These are phyloP conservation scores for Ensete glaucum DNA, from an alignment of 176 grass and related monocot genomes.

Conservation along the genomic window DNA sequence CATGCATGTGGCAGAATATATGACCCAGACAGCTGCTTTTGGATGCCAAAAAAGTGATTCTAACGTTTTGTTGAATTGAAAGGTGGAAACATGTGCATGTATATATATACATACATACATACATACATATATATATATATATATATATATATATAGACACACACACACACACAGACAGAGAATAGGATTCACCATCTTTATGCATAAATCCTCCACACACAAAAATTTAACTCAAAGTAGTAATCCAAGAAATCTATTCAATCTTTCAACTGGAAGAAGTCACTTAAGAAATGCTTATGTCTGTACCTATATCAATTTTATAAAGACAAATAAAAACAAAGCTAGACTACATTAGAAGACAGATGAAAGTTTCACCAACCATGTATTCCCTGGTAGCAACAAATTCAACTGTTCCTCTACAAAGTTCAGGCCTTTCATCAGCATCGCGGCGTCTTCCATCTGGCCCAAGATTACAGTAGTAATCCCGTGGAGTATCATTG, in stretches of 20 bases:
- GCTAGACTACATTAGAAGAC: not conserved
- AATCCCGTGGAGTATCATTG: constrained; percentile 94
- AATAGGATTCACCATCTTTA: not conserved
- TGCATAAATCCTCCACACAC: not conserved
- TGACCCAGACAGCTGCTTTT: too few relatives aligned
- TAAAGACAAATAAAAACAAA: not conserved
- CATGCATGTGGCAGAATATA: not conserved
- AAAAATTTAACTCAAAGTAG: not conserved
- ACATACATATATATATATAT: too few relatives aligned
- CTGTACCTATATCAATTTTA: not conserved
- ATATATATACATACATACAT: too few relatives aligned
- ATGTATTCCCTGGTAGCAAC: constrained; percentile 94
- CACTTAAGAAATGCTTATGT: not conserved
- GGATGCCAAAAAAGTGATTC: not conserved
- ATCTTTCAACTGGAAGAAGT: not conserved
- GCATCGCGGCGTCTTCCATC: constrained; percentile 94
- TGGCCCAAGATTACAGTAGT: constrained; percentile 88
- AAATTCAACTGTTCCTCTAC: constrained; percentile 97
- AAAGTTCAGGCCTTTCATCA: constrained; percentile 92
- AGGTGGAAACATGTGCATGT: too few relatives aligned
- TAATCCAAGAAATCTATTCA: not conserved
- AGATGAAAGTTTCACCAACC: constrained; percentile 31
- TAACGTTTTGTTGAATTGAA: not conserved
- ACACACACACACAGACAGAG: too few relatives aligned
- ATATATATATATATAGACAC: too few relatives aligned